Conservation (phyloP, 163 green algal species). For the Scenedesmus sp. region DNA sequence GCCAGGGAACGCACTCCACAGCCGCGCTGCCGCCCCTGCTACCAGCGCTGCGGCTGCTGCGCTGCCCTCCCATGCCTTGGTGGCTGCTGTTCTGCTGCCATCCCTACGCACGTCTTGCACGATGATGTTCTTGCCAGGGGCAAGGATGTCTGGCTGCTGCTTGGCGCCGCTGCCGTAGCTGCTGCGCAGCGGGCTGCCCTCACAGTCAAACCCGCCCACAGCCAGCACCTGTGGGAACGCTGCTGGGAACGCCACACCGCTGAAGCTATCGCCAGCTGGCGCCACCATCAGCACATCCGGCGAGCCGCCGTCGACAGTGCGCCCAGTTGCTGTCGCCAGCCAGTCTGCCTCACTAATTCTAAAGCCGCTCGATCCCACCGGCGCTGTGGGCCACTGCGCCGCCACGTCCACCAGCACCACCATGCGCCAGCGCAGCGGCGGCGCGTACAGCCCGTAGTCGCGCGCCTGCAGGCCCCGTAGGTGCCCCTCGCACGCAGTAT, state of each 20-base stretch:
- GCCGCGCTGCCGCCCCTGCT: constrained; percentile 36
- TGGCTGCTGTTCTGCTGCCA: background rate
- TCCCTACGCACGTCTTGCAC: background rate
- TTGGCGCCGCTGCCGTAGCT: background rate
- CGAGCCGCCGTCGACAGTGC: background rate
- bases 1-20: constrained; percentile 8
- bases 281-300: constrained; percentile 37
- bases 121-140: constrained; percentile 19
- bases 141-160: constrained; percentile 27
- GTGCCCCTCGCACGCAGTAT: constrained; percentile 41
- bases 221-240: constrained; percentile 12
- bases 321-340: constrained; percentile 16
- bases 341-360: constrained; percentile 3
- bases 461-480: constrained; percentile 38
- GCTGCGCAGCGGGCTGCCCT: background rate
- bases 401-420: constrained; percentile 40
- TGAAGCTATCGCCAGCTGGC: constrained; percentile 15
- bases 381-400: background rate
- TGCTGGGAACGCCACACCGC: background rate
- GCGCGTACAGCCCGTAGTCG: background rate
- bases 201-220: constrained; percentile 12
- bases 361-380: background rate
- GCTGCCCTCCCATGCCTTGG: background rate
- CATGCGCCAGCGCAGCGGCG: background rate
- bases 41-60: constrained; percentile 28